Evolutionary conservation across 1,139 yeast genomes (phyloP).

Genomic region (Meyerozyma guilliermondii): DNA sequence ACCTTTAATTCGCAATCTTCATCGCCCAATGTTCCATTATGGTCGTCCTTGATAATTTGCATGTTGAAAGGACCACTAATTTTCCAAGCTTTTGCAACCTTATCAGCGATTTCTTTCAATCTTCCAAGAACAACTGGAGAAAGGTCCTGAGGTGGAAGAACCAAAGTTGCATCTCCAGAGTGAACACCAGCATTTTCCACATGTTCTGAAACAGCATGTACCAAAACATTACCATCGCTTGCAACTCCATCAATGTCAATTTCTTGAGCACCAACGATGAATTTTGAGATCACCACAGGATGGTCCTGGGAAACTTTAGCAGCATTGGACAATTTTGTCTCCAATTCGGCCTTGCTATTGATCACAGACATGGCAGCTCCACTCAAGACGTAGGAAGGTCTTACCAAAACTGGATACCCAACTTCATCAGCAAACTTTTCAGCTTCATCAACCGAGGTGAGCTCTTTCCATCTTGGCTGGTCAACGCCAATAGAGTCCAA

Average conservation of each 20-base stretch:
- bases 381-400: conserved; percentile 95
- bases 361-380: conserved; percentile 99
- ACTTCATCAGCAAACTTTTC: conserved; percentile 79
- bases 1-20: conserved; percentile 72
- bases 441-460: conserved; percentile 82
- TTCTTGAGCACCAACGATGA: conserved; percentile 92
- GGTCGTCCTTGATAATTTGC: conserved; percentile 82
- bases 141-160: conserved; percentile 82
- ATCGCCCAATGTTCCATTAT: conserved; percentile 37
- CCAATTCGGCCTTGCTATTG: conserved; percentile 71
- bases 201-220: conserved; percentile 96
- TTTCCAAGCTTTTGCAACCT: conserved; percentile 91
- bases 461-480: conserved; percentile 97
- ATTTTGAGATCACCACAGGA: conserved; percentile 96
- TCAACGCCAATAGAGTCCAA: conserved; percentile 85
- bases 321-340: conserved; percentile 75
- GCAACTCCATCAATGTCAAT: conserved; percentile 98
- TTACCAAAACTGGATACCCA: conserved; percentile 91
- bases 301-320: conserved; percentile 91
- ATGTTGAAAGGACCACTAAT: conserved; percentile 98
- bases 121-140: conserved; percentile 56
- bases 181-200: conserved; percentile 99
- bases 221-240: conserved; percentile 75
- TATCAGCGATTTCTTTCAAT: conserved; percentile 77
- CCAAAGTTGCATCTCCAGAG: conserved; percentile 96